A percentile compares a stretch with the other conserved stretches of the same genome.
Conservation (phyloP, 768 basidiomycete genomes). For the Podaxis carcinomalis region DNA sequence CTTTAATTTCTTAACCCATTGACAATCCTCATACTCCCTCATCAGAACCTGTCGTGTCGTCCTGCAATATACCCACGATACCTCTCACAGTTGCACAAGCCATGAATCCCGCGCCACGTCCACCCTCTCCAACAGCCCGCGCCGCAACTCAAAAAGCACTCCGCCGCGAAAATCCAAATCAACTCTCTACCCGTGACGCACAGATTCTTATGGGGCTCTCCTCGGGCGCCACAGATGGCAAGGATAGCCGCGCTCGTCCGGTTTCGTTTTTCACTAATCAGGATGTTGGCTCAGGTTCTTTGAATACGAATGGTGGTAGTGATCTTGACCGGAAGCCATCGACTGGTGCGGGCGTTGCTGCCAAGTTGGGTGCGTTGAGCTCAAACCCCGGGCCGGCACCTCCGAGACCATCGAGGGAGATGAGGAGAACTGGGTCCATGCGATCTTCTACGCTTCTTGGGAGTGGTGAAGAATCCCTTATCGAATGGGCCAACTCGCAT, state of each 20-base stretch:
- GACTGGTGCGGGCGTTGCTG: background rate
- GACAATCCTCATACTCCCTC: background rate
- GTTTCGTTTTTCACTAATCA: slow-evolving; percentile 56
- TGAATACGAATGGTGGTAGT: background rate
- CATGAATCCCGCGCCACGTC: slow-evolving; percentile 93
- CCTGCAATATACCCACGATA: slow-evolving; percentile 95
- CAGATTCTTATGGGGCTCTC: slow-evolving; percentile 67
- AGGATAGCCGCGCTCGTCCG: slow-evolving; percentile 44
- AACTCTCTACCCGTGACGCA: slow-evolving; percentile 76
- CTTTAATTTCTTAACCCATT: background rate
- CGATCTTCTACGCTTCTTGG: slow-evolving; percentile 23
- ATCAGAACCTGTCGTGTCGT: slow-evolving; percentile 89
- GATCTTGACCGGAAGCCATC: slow-evolving; percentile 16
- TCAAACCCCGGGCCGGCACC: slow-evolving; percentile 31
- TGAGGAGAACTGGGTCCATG: slow-evolving; percentile 37
- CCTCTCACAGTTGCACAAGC: slow-evolving; percentile 92
- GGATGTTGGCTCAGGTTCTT: slow-evolving; percentile 18
- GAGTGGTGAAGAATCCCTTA: slow-evolving; percentile 43
- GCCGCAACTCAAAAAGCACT: slow-evolving; percentile 86
- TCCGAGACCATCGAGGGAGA: slow-evolving; percentile 66
- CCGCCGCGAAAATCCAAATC: slow-evolving; percentile 80
- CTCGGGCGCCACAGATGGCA: slow-evolving; percentile 22
- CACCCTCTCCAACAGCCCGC: slow-evolving; percentile 86
- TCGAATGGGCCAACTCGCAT: slow-evolving; percentile 88
- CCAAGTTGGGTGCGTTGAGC: background rate